phyloP scores from a whole-genome alignment of 2,329 filamentous ascomycete species.

The Hypoxylon sp. region DNA sequence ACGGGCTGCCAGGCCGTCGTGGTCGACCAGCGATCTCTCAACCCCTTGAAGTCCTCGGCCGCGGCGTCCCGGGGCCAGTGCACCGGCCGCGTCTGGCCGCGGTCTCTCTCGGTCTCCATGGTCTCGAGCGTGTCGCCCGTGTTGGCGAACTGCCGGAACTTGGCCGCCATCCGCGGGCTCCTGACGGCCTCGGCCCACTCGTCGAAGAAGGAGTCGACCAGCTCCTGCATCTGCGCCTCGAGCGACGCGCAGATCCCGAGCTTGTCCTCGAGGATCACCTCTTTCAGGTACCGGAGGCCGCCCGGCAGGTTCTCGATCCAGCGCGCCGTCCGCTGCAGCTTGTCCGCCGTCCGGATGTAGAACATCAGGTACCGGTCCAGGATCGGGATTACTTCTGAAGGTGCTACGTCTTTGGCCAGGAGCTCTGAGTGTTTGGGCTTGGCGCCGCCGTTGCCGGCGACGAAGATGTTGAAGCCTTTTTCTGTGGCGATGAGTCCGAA shows the following conservation, averaged over 20 bases:
- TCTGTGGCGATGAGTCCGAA: conserved; percentile 93
- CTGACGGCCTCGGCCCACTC: conserved; percentile 89
- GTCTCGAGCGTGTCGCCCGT: conserved; percentile 74
- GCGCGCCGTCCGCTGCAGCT: conserved; percentile 84
- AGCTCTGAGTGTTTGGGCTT: conserved; percentile 84
- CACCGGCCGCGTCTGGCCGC: conserved; percentile 76
- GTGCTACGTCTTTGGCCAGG: conserved; percentile 84
- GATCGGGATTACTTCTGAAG: conserved; percentile 82
- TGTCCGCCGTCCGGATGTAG: conserved; percentile 92
- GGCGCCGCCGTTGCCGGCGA: conserved; percentile 88
- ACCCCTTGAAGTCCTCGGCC: conserved; percentile 76
- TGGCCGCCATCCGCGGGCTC: conserved; percentile 70
- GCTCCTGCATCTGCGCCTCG: conserved; percentile 85
- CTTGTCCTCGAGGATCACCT: conserved; percentile 85
- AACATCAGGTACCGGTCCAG: conserved; percentile 91
- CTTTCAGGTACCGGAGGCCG: conserved; percentile 81
- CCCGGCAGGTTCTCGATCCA: conserved; percentile 88
- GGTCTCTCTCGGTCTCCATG: conserved; percentile 76
- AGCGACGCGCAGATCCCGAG: conserved; percentile 85
- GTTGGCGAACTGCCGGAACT: conserved; percentile 87
- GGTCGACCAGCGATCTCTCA: conserved; percentile 67
- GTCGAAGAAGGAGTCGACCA: conserved; percentile 86
- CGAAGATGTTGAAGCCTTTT: conserved; percentile 93
- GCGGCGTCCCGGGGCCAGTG: conserved; percentile 76
- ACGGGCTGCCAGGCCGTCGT: conserved; percentile 83